Conservation (phyloP, 768 basidiomycete species). For the Daedaleopsis nitida region DNA sequence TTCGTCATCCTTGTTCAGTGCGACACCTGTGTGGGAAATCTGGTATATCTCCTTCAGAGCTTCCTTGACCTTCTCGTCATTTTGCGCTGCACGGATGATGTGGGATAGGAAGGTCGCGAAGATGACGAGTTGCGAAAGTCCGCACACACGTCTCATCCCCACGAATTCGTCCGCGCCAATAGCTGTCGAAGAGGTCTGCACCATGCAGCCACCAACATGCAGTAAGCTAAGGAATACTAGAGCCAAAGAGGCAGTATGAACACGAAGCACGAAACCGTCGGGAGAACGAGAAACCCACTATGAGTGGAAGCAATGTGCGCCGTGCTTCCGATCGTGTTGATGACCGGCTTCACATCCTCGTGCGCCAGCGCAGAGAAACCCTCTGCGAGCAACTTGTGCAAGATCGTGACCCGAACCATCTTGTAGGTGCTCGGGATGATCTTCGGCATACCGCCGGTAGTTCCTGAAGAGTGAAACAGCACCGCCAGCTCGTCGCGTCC, state of each 20-base stretch:
- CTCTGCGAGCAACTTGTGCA: background rate
- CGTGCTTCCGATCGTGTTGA: constrained; percentile 21
- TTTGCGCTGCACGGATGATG: constrained; percentile 12
- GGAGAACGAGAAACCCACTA: background rate
- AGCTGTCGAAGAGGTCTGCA: constrained; percentile 19
- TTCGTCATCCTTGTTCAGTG: constrained; percentile 23
- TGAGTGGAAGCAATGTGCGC: constrained; percentile 21
- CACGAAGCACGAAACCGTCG: background rate
- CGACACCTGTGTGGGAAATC: constrained; percentile 20
- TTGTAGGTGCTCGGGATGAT: constrained; percentile 22
- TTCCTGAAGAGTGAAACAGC: constrained; percentile 24
- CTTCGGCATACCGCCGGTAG: constrained; percentile 21
- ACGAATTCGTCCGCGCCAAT: constrained; percentile 14
- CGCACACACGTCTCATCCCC: constrained; percentile 9
- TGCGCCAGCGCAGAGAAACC: background rate
- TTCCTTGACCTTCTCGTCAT: constrained; percentile 5
- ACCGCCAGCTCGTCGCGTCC: constrained; percentile 9
- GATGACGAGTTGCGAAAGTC: constrained; percentile 16
- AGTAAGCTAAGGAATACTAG: constrained; percentile 9
- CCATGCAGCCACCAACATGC: constrained; percentile 14
- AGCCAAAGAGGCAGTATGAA: background rate
- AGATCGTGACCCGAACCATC: constrained; percentile 11
- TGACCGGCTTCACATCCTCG: constrained; percentile 3
- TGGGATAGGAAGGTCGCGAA: constrained; percentile 21
- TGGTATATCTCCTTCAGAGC: constrained; percentile 10